Percentiles rank a stretch among this genome's conserved stretches.
phyloP scores from a whole-genome alignment of 495 filamentous ascomycete species.

The Annulohypoxylon moriforme region DNA sequence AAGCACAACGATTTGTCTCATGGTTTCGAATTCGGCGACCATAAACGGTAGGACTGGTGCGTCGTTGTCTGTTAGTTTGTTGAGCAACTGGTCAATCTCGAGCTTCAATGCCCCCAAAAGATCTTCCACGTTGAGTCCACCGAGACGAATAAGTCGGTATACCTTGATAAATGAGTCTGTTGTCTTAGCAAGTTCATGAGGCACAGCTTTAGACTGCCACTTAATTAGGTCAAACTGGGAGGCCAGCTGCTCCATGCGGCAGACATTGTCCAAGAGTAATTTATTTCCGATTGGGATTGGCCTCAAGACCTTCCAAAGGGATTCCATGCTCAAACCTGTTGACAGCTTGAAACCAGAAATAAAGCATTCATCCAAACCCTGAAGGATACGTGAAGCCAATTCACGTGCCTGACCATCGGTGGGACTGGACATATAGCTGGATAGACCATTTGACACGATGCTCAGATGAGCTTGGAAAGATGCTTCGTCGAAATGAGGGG shows the following conservation, averaged over 20 bases:
- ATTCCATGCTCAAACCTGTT: slow-evolving; percentile 86
- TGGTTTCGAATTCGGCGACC: slow-evolving; percentile 69
- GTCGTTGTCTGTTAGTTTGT: slow-evolving; percentile 53
- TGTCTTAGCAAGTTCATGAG: slow-evolving; percentile 58
- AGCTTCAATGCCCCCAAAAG: slow-evolving; percentile 63
- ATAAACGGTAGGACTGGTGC: slow-evolving; percentile 64
- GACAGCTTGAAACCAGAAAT: slow-evolving; percentile 67
- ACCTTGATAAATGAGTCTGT: slow-evolving; percentile 64
- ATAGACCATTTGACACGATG: slow-evolving; percentile 50
- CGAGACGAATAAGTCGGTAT: slow-evolving; percentile 60
- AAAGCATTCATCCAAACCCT: slow-evolving; percentile 56
- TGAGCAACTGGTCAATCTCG: slow-evolving; percentile 68
- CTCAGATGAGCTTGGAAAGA: slow-evolving; percentile 65
- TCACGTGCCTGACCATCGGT: slow-evolving; percentile 37
- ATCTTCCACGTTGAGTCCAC: slow-evolving; percentile 54
- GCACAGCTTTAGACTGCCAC: slow-evolving; percentile 61
- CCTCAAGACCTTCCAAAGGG: slow-evolving; percentile 75
- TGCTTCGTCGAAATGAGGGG: slow-evolving; percentile 61
- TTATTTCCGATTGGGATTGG: slow-evolving; percentile 62
- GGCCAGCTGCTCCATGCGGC: slow-evolving; percentile 75
- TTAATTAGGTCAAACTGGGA: slow-evolving; percentile 75
- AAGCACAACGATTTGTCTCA: slow-evolving; percentile 71
- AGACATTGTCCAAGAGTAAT: slow-evolving; percentile 63
- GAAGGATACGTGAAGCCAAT: slow-evolving; percentile 47
- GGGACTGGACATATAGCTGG: slow-evolving; percentile 33